Evolutionary conservation across 352 stramenopile genomes (phyloP), one percentile per base, ranked within the genome.

Genomic region (Phytophthora pisi): DNA sequence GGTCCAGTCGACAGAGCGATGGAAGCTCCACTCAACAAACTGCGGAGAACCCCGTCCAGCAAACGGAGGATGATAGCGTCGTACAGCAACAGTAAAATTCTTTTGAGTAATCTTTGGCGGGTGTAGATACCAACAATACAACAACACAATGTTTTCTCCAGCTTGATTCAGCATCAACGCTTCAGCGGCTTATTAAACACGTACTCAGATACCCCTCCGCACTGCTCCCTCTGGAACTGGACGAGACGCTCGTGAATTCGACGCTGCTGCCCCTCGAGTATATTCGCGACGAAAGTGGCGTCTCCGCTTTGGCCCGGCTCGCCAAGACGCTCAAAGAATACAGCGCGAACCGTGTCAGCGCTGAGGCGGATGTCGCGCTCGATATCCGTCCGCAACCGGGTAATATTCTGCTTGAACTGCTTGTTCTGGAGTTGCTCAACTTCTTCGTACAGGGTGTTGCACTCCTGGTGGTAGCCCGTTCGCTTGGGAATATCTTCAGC

Each of bases 401-500:
- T 31, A 10, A 68, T 51, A 6, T 13, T 24, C 65, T 61, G 47
- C 15, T 61, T 65, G 15, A 72, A 68, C 23, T 68, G 42, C 6
- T 61, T 67, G 26, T 42, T 43, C 28, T 71, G 52, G 26, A 61
- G 52, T 56, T 64, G n/a, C 38, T 65, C 46, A 31, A 72, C 53
- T 8, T 40, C 8, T 4, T 61, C 34, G 18, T 57, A 59, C 0
- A 62, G 31, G 3, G 40, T n/a, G 45, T 56, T 64, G 51, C 51
- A 68, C 18, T 71, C 56, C 31, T 59, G 15, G 11, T 67, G 55
- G 3, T 49, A 0, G 28, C 55, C 3, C 16, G 7, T 30, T 43
- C 23, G 28, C 26, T 47, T 51, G 5, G 13, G 9, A 31, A 11
- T 15, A 28, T 46, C 36, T 4, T 51, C 42, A 24, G 18, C 6